Percentiles rank a stretch among this genome's conserved stretches.
These are phyloP conservation scores for Trichoderma asperelloides DNA, from an alignment of 495 filamentous ascomycete species.

Conservation along the genomic window DNA sequence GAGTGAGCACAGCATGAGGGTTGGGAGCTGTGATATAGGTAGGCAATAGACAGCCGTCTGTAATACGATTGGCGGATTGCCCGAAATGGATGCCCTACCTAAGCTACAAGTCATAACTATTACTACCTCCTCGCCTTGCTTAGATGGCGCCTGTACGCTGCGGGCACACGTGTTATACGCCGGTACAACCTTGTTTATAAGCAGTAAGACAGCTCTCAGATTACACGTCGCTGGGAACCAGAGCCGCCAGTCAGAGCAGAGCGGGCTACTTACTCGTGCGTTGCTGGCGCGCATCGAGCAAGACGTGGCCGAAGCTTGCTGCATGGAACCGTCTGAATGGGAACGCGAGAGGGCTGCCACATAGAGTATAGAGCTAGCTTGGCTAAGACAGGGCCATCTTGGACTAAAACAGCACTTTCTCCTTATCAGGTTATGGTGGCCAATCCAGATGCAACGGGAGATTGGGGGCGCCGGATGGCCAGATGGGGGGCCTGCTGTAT, in stretches of 20 bases:
- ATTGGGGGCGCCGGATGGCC: background rate
- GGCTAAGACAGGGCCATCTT: constrained; percentile 4
- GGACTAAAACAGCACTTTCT: background rate
- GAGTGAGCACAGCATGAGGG: background rate
- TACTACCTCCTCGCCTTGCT: background rate
- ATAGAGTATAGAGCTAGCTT: constrained; percentile 1
- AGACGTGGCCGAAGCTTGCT: background rate
- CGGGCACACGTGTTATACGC: background rate
- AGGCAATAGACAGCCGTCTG: background rate
- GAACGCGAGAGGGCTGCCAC: background rate
- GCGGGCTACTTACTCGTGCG: background rate
- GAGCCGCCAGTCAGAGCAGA: background rate
- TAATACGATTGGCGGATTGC: background rate
- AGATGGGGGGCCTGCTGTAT: constrained; percentile 1
- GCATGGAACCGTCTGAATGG: background rate
- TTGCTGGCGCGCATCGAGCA: background rate
- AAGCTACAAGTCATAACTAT: background rate
- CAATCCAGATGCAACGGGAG: background rate
- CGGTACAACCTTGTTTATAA: constrained; percentile 6
- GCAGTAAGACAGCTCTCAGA: background rate
- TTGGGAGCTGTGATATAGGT: background rate
- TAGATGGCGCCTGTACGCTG: background rate
- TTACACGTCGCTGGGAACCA: background rate
- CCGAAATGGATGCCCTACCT: constrained; percentile 3
- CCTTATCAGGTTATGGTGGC: constrained; percentile 4